phyloP scores from a whole-genome alignment of 306 rosid genomes.

The Rosa lucieae region DNA sequence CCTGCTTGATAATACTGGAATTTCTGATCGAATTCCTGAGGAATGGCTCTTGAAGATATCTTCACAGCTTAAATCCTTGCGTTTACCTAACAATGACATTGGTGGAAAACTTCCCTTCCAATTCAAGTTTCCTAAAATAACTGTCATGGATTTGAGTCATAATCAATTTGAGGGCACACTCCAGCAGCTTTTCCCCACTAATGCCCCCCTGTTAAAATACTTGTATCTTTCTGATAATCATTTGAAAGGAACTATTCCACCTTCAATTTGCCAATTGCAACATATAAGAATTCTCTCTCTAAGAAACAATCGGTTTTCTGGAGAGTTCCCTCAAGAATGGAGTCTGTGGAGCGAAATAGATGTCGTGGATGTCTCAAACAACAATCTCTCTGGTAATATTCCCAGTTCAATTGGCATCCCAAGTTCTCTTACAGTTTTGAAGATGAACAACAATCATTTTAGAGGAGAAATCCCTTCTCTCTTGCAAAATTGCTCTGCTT shows the following conservation, averaged over 20 bases:
- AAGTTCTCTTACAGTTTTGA: no score
- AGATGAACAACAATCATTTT: no score
- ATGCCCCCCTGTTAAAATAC: neutral
- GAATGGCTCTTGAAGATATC: conserved; percentile 20
- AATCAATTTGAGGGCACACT: conserved; percentile 25
- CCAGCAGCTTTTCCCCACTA: conserved; percentile 4
- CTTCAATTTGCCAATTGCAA: neutral
- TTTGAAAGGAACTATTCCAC: neutral
- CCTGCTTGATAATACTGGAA: neutral
- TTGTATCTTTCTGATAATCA: neutral
- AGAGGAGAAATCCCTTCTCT: no score
- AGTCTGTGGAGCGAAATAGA: fast-evolving
- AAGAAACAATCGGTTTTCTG: neutral
- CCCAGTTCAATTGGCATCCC: no score
- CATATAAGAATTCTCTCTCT: neutral
- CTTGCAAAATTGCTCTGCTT: no score
- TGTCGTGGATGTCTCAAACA: neutral
- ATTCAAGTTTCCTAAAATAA: neutral
- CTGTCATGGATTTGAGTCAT: neutral
- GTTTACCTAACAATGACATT: conserved; percentile 19
- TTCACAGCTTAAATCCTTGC: neutral
- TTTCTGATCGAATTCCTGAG: conserved; percentile 22
- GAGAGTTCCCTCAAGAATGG: neutral
- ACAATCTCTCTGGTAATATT: neutral
- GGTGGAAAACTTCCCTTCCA: conserved; percentile 16